Conservation (phyloP, 257 asterid genomes). For the Thymus mandschuricus region DNA sequence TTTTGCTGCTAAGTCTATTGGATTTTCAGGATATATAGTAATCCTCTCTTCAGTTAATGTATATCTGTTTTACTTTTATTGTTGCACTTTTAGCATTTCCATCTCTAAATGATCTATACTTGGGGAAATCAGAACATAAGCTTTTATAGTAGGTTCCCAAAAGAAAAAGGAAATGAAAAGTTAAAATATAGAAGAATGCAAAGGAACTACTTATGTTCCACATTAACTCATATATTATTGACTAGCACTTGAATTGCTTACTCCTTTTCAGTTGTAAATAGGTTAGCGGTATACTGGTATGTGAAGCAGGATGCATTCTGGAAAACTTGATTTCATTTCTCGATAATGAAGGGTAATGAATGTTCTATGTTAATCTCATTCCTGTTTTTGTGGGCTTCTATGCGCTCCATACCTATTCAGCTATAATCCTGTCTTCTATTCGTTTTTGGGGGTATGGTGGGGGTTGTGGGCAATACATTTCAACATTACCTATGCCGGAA, state of each 20-base stretch:
- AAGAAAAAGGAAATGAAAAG: background rate
- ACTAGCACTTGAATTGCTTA: slow-evolving; percentile 32
- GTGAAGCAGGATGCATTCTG: slow-evolving; percentile 99
- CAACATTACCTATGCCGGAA: background rate
- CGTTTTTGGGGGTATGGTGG: background rate
- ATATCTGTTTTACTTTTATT: slow-evolving; percentile 23
- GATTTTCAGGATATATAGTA: slow-evolving; percentile 14
- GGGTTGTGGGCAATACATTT: background rate
- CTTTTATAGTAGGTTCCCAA: background rate
- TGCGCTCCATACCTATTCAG: too few species aligned
- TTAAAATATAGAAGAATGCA: background rate
- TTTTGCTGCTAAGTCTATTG: slow-evolving; percentile 23
- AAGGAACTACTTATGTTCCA: slow-evolving; percentile 10
- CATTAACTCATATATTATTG: slow-evolving; percentile 17
- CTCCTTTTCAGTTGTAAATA: slow-evolving; percentile 38
- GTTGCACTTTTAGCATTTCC: slow-evolving; percentile 18
- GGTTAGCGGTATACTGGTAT: slow-evolving; percentile 91
- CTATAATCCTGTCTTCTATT: too few species aligned
- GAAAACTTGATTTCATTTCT: slow-evolving; percentile 91
- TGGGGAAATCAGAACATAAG: slow-evolving; percentile 13
- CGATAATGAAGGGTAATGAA: slow-evolving; percentile 77
- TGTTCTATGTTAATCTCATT: slow-evolving; percentile 9
- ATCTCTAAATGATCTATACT: slow-evolving; percentile 7
- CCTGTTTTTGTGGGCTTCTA: slow-evolving; percentile 5
- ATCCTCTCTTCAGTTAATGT: slow-evolving; percentile 26